Evolutionary conservation across 768 basidiomycete species (phyloP).

Genomic region (Trametes coccinea): DNA sequence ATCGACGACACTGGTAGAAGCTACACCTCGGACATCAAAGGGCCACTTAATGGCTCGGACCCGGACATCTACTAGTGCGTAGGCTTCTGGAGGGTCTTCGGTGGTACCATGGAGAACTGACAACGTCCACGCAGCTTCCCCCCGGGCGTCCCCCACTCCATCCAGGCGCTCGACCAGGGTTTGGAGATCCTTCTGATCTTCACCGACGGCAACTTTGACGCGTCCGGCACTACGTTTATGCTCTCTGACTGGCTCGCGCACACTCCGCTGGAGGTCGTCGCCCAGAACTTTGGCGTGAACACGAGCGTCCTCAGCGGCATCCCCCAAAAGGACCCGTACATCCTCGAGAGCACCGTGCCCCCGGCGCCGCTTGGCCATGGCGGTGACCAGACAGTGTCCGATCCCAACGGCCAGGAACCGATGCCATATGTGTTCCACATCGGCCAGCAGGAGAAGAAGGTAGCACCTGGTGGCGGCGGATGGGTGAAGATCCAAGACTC

Average conservation of each 20-base stretch:
- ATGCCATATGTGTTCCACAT: conserved; percentile 27
- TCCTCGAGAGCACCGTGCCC: conserved; percentile 22
- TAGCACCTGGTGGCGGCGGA: conserved; percentile 28
- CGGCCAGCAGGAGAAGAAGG: conserved; percentile 23
- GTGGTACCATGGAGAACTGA: neutral
- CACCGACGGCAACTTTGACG: conserved; percentile 33
- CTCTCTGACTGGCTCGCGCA: conserved; percentile 33
- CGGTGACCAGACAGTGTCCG: conserved; percentile 19
- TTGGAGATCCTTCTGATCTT: conserved; percentile 32
- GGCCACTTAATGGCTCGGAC: conserved; percentile 25
- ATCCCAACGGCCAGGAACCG: conserved; percentile 24
- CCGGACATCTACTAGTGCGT: conserved; percentile 30
- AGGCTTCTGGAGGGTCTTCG: neutral
- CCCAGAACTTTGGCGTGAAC: conserved; percentile 30
- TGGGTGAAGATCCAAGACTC: conserved; percentile 33
- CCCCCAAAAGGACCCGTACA: conserved; percentile 30
- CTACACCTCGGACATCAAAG: conserved; percentile 28
- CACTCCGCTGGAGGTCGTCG: conserved; percentile 31
- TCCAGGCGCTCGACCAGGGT: conserved; percentile 30
- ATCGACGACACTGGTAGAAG: conserved; percentile 28
- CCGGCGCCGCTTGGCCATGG: conserved; percentile 26
- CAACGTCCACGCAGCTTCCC: conserved; percentile 22
- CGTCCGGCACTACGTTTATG: conserved; percentile 32
- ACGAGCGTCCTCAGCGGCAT: conserved; percentile 22
- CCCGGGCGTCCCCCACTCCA: conserved; percentile 29